These are phyloP conservation scores for Lachancea mirantina DNA, from an alignment of 805 yeast genomes.

Conservation along the genomic window DNA sequence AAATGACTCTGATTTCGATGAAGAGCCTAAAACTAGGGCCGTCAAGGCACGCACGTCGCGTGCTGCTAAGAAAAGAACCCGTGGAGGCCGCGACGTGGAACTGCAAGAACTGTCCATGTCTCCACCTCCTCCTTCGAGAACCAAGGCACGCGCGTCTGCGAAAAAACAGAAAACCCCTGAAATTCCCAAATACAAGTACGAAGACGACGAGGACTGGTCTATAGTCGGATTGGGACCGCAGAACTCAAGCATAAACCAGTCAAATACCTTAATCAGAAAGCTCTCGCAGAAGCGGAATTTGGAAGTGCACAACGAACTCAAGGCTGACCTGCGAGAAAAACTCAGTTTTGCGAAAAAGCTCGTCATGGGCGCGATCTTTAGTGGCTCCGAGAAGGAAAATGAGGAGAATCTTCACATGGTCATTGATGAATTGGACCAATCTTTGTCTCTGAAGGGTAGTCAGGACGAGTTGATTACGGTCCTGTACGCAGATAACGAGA, in stretches of 20 bases:
- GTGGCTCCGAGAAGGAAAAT: conserved; percentile 1
- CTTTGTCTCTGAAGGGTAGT: conserved; percentile 19
- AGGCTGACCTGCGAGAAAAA: conserved; percentile 23
- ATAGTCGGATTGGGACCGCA: conserved; percentile 31
- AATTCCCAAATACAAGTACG: conserved; percentile 20
- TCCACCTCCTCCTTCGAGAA: conserved; percentile 10
- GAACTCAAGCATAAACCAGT: conserved; percentile 16
- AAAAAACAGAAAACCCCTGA: conserved; percentile 9
- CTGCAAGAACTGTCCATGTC: conserved; percentile 22
- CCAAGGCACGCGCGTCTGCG: conserved; percentile 14
- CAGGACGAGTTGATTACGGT: conserved; percentile 24
- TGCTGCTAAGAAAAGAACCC: conserved; percentile 26
- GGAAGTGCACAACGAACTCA: conserved; percentile 25
- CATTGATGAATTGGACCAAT: conserved; percentile 24
- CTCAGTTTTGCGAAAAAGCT: conserved; percentile 20
- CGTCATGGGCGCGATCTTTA: conserved; percentile 13
- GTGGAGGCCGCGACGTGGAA: conserved; percentile 12
- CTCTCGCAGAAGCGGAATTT: conserved; percentile 24
- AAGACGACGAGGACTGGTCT: conserved; percentile 30
- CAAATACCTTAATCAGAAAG: conserved; percentile 21
- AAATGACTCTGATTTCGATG: conserved; percentile 7
- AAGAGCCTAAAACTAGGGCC: conserved; percentile 1
- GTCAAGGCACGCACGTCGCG: not conserved
- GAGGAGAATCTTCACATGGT: conserved; percentile 20
- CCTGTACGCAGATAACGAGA: conserved; percentile 23